Base-by-base conservation (phyloP, 2,329 filamentous ascomycete species). In the Ascochyta rabiei region DNA sequence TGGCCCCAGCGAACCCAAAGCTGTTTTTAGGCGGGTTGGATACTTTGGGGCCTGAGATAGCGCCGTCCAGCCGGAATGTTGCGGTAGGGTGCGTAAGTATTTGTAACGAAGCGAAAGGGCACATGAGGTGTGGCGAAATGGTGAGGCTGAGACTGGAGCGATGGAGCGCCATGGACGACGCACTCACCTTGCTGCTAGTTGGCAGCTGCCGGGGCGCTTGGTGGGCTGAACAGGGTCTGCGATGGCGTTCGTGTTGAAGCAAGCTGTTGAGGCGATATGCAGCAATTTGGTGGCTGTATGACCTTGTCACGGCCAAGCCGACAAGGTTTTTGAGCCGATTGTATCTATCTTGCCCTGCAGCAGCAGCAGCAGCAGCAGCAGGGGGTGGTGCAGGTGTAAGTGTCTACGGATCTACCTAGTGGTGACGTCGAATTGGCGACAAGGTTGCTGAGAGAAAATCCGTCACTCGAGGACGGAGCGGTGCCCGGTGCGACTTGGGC, bases 391-490 rank as follows among this genome's bases (percentile, higher is more conserved):
- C 24, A 35, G 13, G 15, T 15, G 21, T n/a, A n/a, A n/a, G 21
- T 23, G 6, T 23, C 21, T 23, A n/a, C n/a, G n/a, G n/a, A n/a
- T n/a, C n/a, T 47, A 21, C 12, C 28, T 30, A 30, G 19, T 23
- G 16, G 40, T 55, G 52, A 55, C 52, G 52, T 55, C 18, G 18
- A 47, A 46, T 50, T 41, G 52, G 42, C 52, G 46, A 55, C 47
- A 50, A 55, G 46, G 42, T 33, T 31, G 13, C 42, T 26, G 23
- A 19, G 21, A 40, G 38, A 24, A 10, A 6, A 38, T 26, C 18
- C 23, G 13, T 52, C n/a, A 33, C n/a, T n/a, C n/a, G n/a, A n/a
- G n/a, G n/a, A n/a, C 48, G 52, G 46, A 55, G 35, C 12, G 28
- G 7, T 18, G 35, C 28, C 46, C 52, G 40, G 41, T 48, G 18